Evolutionary conservation across 2,329 filamentous ascomycete species (phyloP).

Genomic region (Colletotrichum higginsianum): DNA sequence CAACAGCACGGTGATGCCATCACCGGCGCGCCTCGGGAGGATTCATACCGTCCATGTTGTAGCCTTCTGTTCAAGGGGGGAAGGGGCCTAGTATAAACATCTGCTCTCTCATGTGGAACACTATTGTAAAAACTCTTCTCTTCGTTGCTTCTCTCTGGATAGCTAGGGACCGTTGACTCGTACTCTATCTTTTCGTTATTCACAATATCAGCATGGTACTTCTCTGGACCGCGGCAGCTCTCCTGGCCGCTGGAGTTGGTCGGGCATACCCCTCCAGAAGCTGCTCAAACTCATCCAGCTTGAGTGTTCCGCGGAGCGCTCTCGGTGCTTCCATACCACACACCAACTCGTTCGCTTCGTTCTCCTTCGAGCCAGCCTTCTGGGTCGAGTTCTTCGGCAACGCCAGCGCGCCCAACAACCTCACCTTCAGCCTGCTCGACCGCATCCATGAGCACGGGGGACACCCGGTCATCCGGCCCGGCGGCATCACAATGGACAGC

Average conservation of each 20-base stretch:
- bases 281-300: background rate
- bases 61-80: too few relatives aligned
- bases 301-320: slow-evolving; percentile 3
- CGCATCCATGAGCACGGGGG: slow-evolving; percentile 40
- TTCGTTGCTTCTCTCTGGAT: background rate
- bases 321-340: slow-evolving; percentile 41
- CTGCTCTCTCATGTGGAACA: too few relatives aligned
- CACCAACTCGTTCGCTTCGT: slow-evolving; percentile 40
- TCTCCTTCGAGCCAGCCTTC: slow-evolving; percentile 44
- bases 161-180: background rate
- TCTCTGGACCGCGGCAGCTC: slow-evolving; percentile 13
- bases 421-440: slow-evolving; percentile 38
- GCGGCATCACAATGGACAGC: slow-evolving; percentile 45
- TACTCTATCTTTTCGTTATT: background rate
- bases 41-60: background rate
- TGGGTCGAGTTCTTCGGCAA: slow-evolving; percentile 44
- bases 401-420: slow-evolving; percentile 37
- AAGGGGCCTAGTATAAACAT: too few relatives aligned
- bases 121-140: too few relatives aligned
- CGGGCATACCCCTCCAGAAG: slow-evolving; percentile 5
- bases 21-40: background rate
- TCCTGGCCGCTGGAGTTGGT: slow-evolving; percentile 7
- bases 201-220: slow-evolving; percentile 1
- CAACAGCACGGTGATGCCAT: background rate
- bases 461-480: slow-evolving; percentile 40